Evolutionary conservation across 164 flowering plant species (phyloP), one percentile per base, ranked within the genome.

Genomic region (Cinnamomum micranthum): DNA sequence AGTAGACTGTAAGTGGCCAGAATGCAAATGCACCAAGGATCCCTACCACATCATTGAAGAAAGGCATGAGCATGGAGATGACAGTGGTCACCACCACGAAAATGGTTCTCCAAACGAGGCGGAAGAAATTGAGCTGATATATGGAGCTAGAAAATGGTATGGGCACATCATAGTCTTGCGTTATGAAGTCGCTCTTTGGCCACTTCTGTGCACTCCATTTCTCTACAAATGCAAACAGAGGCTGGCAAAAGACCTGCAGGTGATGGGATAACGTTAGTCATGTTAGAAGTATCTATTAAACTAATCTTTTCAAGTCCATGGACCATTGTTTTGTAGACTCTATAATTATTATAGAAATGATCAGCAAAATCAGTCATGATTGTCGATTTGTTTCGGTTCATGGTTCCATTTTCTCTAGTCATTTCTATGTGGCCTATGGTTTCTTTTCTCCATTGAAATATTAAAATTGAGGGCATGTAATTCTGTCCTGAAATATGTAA

Each of bases 31-130:
- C 93, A 50, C 93, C 91, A 2, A 88, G 88, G 33, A 89, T 77
- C 11, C 93, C 93, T 22, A 88, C 90, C 1, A 89, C 88, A 35
- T 88, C 91, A 20, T 89, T 88, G 87, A 89, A 89, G 84, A 89
- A 89, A 41, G 93, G 93, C 88, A 89, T 20, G 66, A 88, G 89
- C 91, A 88, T 89, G 76, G 93, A 81, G 62, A 84, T 85, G 31
- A 88, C 22, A 1, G 93, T 89, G 22, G 90, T 86, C 35, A 77
- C 0, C 22, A 74, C 62, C 3, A 89, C 93, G 60, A 88, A 89
- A 11, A 74, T 13, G 1, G 88, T 86, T 78, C 93, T 77, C 93
- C 93, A 89, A 12, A 87, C 77, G 2, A 88, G 66, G 0, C 91
- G 80, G 74, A 89, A 89, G 25, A 84, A 69, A 85, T 86, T 89